phyloP scores from a whole-genome alignment of 257 asterid genomes.

The Nicotiana undulata region DNA sequence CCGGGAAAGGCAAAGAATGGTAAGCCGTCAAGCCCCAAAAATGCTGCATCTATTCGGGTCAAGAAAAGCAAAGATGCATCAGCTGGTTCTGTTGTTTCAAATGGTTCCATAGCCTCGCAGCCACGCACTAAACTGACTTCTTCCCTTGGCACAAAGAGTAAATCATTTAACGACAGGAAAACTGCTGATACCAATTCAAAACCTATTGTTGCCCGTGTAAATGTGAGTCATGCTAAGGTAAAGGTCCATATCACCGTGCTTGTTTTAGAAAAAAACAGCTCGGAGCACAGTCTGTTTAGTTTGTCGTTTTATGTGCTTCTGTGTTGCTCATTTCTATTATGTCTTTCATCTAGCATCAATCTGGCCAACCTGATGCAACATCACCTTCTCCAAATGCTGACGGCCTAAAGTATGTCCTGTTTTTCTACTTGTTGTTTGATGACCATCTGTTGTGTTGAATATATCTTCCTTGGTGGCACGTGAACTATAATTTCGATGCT shows the following conservation, averaged over 20 bases:
- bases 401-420: slow-evolving; percentile 19
- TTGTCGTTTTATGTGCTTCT: background rate
- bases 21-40: slow-evolving; percentile 16
- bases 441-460: background rate
- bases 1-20: slow-evolving; percentile 18
- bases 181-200: slow-evolving; percentile 16
- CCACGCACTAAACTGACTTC: slow-evolving; percentile 11
- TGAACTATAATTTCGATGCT: slow-evolving; percentile 13
- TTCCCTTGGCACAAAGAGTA: slow-evolving; percentile 20
- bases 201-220: background rate
- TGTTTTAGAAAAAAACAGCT: background rate
- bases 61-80: slow-evolving; percentile 17
- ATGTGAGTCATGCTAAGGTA: slow-evolving; percentile 24
- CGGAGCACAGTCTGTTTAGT: background rate
- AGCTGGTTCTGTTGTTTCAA: slow-evolving; percentile 15
- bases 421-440: background rate
- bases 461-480: background rate
- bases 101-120: slow-evolving; percentile 17
- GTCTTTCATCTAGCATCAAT: slow-evolving; percentile 17
- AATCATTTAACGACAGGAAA: slow-evolving; percentile 19
- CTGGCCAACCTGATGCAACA: slow-evolving; percentile 14
- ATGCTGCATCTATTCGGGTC: slow-evolving; percentile 2
- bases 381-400: slow-evolving; percentile 23
- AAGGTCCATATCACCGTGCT: background rate
- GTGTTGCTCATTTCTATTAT: background rate